These are phyloP conservation scores for Hirsutella minnesotensis DNA, from an alignment of 2,329 filamentous ascomycete species.

Conservation along the genomic window DNA sequence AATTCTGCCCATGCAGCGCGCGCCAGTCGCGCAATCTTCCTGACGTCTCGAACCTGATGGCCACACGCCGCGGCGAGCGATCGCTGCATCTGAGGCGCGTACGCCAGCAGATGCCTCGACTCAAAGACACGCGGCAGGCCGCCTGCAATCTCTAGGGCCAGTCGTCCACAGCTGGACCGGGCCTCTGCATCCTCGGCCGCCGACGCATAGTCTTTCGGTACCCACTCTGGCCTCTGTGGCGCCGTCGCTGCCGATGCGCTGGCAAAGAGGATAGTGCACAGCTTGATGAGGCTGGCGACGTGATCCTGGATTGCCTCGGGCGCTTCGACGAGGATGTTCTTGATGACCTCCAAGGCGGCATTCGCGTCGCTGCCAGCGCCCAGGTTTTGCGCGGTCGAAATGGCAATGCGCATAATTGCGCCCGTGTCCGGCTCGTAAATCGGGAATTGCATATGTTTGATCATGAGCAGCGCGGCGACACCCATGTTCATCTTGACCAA, in stretches of 20 bases:
- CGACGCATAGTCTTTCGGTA: conserved; percentile 14
- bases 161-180: conserved; percentile 29
- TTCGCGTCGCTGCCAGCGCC: conserved; percentile 30
- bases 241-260: conserved; percentile 14
- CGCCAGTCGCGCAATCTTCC: conserved; percentile 35
- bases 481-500: conserved; percentile 27
- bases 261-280: conserved; percentile 27
- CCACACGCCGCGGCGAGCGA: conserved; percentile 40
- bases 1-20: conserved; percentile 36
- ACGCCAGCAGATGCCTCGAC: conserved; percentile 29
- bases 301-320: conserved; percentile 34
- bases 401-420: conserved; percentile 34
- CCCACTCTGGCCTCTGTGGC: conserved; percentile 14
- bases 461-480: conserved; percentile 34
- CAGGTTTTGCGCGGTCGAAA: conserved; percentile 32
- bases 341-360: conserved; percentile 35
- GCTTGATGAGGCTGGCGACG: conserved; percentile 34
- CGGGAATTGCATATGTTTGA: conserved; percentile 35
- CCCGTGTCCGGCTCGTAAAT: conserved; percentile 40
- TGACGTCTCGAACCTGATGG: conserved; percentile 39
- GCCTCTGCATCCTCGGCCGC: conserved; percentile 8
- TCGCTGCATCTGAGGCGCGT: conserved; percentile 30
- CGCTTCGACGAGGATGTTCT: conserved; percentile 32
- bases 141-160: conserved; percentile 34
- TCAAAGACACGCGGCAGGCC: conserved; percentile 37